Conservation (phyloP, 768 basidiomycete species). For the Russula abietina region DNA sequence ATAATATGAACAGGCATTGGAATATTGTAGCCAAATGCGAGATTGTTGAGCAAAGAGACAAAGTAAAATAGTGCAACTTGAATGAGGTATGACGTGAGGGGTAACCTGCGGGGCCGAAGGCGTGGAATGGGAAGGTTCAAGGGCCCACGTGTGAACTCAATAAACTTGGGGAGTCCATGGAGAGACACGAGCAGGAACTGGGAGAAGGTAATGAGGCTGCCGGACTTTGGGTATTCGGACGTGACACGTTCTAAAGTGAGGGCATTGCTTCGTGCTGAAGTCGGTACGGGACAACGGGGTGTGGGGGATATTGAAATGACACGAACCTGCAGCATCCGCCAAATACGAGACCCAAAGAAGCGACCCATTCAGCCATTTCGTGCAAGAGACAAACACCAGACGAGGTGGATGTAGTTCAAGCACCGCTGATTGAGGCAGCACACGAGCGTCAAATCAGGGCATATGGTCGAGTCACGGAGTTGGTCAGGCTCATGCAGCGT, state of each 20-base stretch:
- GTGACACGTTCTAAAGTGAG: conserved; percentile 72
- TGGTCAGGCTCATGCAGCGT: background rate
- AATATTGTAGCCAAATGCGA: conserved; percentile 79
- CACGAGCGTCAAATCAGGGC: background rate
- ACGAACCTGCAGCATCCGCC: conserved; percentile 82
- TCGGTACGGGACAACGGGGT: background rate
- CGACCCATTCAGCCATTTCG: conserved; percentile 43
- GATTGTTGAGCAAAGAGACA: conserved; percentile 81
- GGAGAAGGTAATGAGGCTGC: conserved; percentile 79
- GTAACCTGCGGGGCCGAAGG: conserved; percentile 59
- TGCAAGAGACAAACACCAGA: background rate
- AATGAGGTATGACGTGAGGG: conserved; percentile 62
- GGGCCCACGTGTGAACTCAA: conserved; percentile 28
- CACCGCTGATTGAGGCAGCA: background rate
- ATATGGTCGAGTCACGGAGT: background rate
- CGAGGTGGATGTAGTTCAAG: background rate
- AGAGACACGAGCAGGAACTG: conserved; percentile 78
- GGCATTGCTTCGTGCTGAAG: conserved; percentile 52
- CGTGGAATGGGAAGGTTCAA: conserved; percentile 35
- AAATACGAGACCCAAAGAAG: conserved; percentile 70
- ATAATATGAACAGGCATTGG: conserved; percentile 94
- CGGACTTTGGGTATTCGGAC: conserved; percentile 58
- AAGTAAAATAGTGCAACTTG: conserved; percentile 80
- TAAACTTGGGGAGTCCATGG: conserved; percentile 61
- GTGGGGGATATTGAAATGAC: background rate